Evolutionary conservation across 352 stramenopile species (phyloP), one percentile per base, ranked within the genome.

Genomic region (Phytophthora melonis): DNA sequence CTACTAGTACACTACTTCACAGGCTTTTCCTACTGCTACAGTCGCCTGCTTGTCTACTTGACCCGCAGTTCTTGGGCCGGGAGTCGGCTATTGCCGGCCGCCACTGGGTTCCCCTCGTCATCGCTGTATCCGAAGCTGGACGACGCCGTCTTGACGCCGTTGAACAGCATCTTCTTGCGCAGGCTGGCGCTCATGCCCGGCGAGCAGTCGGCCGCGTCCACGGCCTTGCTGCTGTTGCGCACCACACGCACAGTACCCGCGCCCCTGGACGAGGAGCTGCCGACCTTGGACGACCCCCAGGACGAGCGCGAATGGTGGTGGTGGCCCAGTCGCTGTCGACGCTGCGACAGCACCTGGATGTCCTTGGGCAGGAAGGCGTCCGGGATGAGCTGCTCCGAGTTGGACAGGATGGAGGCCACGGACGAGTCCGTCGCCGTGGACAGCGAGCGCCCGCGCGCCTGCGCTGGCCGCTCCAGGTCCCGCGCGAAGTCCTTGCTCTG

Each of bases 261-360:
- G n/a, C 66, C 53, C 58, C 50, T 71, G 10, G 45, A 74, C 32
- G 59, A 72, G 19, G 66, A 71, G 14, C 60, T 72, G 41, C 63
- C 67, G 66, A 75, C 70, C 67, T 68, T 65, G 34, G 68, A 81
- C 32, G 72, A 77, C 19, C 65, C 57, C 39, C 23, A 21, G n/a
- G 50, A 59, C 49, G 66, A 77, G 39, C 63, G 72, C 30, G 68
- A 76, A 2, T 25, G 23, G 32, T 71, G 74, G 59, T 77, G 67
- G 52, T 72, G 75, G 56, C 74, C 59, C 47, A 68, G 68, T n/a
- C 76, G 66, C 58, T 83, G 79, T 19, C 83, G 78, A 2, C 81
- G 75, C 58, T 89, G 82, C 19, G 81, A 88, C 43, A 91, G 47
- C 53, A 91, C 81, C n/a, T 91, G 81, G 52, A 91, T 91, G 77